phyloP scores from a whole-genome alignment of 2,329 filamentous ascomycete genomes.

The Plenodomus tracheiphilus region DNA sequence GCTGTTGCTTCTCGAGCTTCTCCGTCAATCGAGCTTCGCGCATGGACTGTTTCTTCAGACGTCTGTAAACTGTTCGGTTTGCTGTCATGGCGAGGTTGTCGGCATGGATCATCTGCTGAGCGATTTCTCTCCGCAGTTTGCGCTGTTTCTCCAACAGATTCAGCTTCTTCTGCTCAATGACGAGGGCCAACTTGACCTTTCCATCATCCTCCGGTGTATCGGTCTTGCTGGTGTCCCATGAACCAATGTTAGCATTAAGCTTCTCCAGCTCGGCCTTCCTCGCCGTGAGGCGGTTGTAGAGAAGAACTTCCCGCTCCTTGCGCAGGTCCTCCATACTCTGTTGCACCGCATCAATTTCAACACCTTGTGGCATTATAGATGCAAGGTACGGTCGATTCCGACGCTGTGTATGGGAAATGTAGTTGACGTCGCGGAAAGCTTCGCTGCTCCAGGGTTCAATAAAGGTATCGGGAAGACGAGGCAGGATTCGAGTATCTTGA shows the following conservation, averaged over 20 bases:
- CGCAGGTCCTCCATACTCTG: slow-evolving; percentile 59
- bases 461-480: slow-evolving; percentile 60
- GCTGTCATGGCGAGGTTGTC: slow-evolving; percentile 97
- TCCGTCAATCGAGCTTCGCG: slow-evolving; percentile 96
- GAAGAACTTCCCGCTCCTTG: slow-evolving; percentile 82
- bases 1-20: slow-evolving; percentile 98
- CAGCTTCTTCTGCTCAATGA: slow-evolving; percentile 95
- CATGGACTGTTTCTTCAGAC: slow-evolving; percentile 96
- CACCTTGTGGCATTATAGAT: slow-evolving; percentile 82
- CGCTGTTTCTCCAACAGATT: slow-evolving; percentile 87
- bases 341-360: slow-evolving; percentile 72
- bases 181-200: slow-evolving; percentile 76
- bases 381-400: slow-evolving; percentile 80
- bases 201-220: slow-evolving; percentile 75
- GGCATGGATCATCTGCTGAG: slow-evolving; percentile 89
- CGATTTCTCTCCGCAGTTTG: slow-evolving; percentile 81
- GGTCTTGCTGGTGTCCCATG: slow-evolving; percentile 76
- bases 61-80: slow-evolving; percentile 85
- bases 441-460: slow-evolving; percentile 41
- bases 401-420: slow-evolving; percentile 76
- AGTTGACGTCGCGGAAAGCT: slow-evolving; percentile 67
- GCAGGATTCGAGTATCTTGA: slow-evolving; percentile 30
- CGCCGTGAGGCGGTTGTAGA: slow-evolving; percentile 88
- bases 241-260: slow-evolving; percentile 80
- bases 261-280: slow-evolving; percentile 83